These are phyloP conservation scores for Fraxinus americana DNA, from an alignment of 257 asterid species.

Conservation along the genomic window DNA sequence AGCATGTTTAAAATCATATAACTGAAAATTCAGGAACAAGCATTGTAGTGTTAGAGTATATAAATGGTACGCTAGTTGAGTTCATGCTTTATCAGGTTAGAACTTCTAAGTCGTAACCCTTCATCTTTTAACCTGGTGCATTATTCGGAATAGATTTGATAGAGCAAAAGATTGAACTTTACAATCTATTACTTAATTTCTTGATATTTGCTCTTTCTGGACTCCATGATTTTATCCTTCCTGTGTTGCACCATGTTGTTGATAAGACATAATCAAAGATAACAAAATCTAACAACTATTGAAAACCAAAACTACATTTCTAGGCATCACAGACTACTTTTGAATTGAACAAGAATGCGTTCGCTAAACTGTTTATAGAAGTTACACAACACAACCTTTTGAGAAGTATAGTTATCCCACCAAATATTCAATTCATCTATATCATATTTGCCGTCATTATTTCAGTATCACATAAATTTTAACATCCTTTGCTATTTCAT, in stretches of 20 bases:
- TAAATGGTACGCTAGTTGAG: neutral
- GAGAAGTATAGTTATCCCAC: neutral
- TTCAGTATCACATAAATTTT: too few species aligned
- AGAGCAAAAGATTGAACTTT: neutral
- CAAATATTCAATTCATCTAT: neutral
- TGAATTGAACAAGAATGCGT: neutral
- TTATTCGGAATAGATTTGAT: neutral
- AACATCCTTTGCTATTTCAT: too few species aligned
- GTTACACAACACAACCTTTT: neutral
- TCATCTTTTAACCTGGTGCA: neutral
- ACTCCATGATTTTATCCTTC: neutral
- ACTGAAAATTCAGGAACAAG: neutral
- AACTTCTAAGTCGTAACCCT: neutral
- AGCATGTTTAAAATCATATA: neutral
- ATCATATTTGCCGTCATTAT: neutral
- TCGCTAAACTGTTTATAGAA: neutral
- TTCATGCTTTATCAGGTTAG: neutral
- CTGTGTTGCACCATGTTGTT: neutral
- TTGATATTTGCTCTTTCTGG: neutral
- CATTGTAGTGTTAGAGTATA: neutral
- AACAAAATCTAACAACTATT: neutral
- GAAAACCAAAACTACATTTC: neutral
- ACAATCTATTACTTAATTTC: neutral
- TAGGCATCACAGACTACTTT: neutral
- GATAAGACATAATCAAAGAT: neutral